Base-by-base conservation (phyloP, 805 yeast species). In the Zygosaccharomyces pseudorouxii region DNA sequence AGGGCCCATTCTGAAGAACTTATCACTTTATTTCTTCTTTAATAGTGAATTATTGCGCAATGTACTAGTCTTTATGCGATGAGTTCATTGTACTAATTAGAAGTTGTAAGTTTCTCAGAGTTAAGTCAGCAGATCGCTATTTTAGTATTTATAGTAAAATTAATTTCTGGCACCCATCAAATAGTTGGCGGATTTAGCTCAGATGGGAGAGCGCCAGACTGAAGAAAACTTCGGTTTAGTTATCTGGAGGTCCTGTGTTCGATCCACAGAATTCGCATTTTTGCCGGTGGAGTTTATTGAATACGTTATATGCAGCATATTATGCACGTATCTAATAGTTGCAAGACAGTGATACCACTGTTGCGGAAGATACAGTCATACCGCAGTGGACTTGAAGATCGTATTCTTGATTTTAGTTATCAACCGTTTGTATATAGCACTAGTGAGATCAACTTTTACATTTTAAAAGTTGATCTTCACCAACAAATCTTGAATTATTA, bases 211-310 rank as follows among this genome's bases (percentile, higher is more conserved):
- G 73, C 72, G 72, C 68, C 71, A 68, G 71, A 68, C 71, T 67
- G 71, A 68, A 69, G 70, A 57, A 45, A 49, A 59, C 59, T 59
- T 59, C 58, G 58, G 63, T 59, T 60, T 48, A 43, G 54, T 44
- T 31, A 64, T 68, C 71, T 82, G 86, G 78, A 83, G 88, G 89
- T 82, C 86, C 84, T 80, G 87, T 80, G 87, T 83, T 83, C 88
- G 84, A 82, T 80, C 87, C 88, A 80, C 87, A 81, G 79, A 78
- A 76, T 68, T 76, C 80, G 82, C 82, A 78, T 58, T 53, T 51
- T 36, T 60, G 57, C 61, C 59, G 55, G 23, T 22, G 23, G 23
- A 22, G 6, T 22, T 3, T 22, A 3, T 22, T 22, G 23, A 4
- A 22, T 4, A 4, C 6, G 23, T 22, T 3, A 22, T 3, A 22